These are phyloP conservation scores for Pseudonitzschia pungens DNA, from an alignment of 108 stramenopile species.

Conservation along the genomic window DNA sequence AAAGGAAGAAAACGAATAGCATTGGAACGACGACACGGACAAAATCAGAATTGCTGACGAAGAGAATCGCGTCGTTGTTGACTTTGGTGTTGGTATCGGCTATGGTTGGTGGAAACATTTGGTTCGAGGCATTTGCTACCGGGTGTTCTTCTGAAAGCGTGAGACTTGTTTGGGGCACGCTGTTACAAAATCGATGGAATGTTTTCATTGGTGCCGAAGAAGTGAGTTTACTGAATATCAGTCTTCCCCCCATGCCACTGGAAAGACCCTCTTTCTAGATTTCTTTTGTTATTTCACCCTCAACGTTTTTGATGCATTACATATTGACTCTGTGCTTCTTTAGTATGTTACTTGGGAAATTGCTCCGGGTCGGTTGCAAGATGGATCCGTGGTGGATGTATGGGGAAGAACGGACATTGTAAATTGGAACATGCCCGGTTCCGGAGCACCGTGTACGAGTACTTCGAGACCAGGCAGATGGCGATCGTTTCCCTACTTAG, in stretches of 20 bases:
- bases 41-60: not conserved
- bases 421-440: conserved; percentile 76
- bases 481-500: conserved; percentile 83
- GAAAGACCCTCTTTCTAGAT: conserved; percentile 10
- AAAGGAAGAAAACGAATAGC: not conserved
- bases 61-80: not conserved
- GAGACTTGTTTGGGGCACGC: conserved; percentile 67
- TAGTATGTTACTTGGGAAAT: conserved; percentile 90
- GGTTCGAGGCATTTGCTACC: conserved; percentile 68
- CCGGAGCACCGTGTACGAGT: conserved; percentile 80
- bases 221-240: conserved; percentile 30
- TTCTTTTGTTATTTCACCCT: not conserved
- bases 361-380: conserved; percentile 69
- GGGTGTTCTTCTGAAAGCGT: conserved; percentile 63
- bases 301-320: not conserved
- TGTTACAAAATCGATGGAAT: conserved; percentile 86
- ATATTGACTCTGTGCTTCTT: not conserved
- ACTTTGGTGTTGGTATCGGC: conserved; percentile 37
- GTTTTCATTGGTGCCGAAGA: conserved; percentile 88
- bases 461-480: conserved; percentile 81
- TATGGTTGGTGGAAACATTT: conserved; percentile 64
- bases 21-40: not conserved
- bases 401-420: conserved; percentile 67
- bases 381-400: conserved; percentile 84
- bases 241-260: too few species aligned